Percentiles rank a stretch among this genome's conserved stretches.
Conservation (phyloP, 495 filamentous ascomycete species). For the Stereocaulon alpinum region DNA sequence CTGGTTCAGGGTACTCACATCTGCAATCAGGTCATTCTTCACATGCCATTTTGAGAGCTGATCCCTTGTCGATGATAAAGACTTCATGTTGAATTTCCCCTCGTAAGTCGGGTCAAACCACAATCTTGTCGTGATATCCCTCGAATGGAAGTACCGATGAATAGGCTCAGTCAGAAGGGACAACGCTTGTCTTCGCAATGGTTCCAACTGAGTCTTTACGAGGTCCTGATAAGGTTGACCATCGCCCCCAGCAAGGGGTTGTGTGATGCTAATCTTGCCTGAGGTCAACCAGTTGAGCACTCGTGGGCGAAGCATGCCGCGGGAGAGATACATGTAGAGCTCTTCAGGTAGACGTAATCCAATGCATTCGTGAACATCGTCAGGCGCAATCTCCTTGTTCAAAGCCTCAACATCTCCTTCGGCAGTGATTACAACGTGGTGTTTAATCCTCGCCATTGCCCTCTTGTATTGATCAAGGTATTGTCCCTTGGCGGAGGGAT, state of each 20-base stretch:
- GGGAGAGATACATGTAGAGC: constrained; percentile 82
- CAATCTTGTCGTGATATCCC: constrained; percentile 60
- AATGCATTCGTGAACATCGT: constrained; percentile 79
- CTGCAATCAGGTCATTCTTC: constrained; percentile 30
- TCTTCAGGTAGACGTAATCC: constrained; percentile 84
- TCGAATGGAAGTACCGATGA: constrained; percentile 68
- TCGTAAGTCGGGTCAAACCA: constrained; percentile 75
- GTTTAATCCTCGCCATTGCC: constrained; percentile 72
- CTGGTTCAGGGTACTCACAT: constrained; percentile 5
- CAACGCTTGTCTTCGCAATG: constrained; percentile 63
- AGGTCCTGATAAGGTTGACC: constrained; percentile 73
- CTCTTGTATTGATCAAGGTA: constrained; percentile 80
- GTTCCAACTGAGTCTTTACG: constrained; percentile 57
- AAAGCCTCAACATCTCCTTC: constrained; percentile 65
- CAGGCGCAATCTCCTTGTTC: constrained; percentile 56
- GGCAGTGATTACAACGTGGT: constrained; percentile 69
- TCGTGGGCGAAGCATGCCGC: constrained; percentile 67
- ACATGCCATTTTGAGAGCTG: constrained; percentile 68
- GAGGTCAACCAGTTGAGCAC: constrained; percentile 72
- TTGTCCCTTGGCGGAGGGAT: constrained; percentile 54
- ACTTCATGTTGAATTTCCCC: constrained; percentile 55
- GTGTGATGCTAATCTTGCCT: constrained; percentile 59
- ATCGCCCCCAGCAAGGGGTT: constrained; percentile 73
- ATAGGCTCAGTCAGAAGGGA: constrained; percentile 65
- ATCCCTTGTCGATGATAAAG: constrained; percentile 46